Percentiles rank a stretch among this genome's conserved stretches.
These are phyloP conservation scores for Vitis hybrid DNA, from an alignment of 177 flowering plant genomes.

Conservation along the genomic window DNA sequence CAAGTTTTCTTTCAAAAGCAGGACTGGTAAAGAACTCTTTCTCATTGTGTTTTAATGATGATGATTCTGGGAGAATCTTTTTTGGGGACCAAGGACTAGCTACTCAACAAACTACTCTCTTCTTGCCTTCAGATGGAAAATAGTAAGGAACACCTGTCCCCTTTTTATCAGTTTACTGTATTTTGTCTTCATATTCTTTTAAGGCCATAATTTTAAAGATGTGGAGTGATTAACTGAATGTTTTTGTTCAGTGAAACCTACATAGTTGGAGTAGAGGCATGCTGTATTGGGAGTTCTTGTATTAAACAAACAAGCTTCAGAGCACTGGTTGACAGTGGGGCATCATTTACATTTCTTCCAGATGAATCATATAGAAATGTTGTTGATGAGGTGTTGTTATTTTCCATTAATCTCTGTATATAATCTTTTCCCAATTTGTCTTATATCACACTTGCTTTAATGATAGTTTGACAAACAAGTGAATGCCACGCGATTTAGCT, in stretches of 20 bases:
- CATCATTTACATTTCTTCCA: conserved; percentile 90
- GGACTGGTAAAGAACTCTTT: conserved; percentile 75
- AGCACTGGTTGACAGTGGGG: conserved; percentile 82
- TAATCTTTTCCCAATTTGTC: conserved; percentile 1
- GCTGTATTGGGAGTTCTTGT: conserved; percentile 69
- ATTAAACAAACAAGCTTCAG: conserved; percentile 53
- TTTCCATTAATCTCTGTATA: background rate
- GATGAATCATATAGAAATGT: conserved; percentile 46
- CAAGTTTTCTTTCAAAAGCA: conserved; percentile 76
- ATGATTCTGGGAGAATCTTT: conserved; percentile 78
- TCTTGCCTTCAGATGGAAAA: conserved; percentile 64
- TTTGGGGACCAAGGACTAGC: conserved; percentile 85
- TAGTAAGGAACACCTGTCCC: conserved; percentile 36
- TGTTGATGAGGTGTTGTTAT: conserved; percentile 53
- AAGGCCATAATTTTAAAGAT: background rate
- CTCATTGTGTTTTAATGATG: conserved; percentile 81
- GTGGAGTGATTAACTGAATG: background rate
- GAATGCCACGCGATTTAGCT: conserved; percentile 45
- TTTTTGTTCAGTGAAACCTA: conserved; percentile 58
- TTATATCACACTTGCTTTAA: conserved; percentile 2
- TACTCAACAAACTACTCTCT: conserved; percentile 63
- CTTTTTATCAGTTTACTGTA: background rate
- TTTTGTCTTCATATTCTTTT: background rate
- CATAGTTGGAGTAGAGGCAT: conserved; percentile 65
- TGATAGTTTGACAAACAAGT: conserved; percentile 76